Base-by-base conservation (phyloP, 1,139 yeast species). In the Diutina neorugosa region DNA sequence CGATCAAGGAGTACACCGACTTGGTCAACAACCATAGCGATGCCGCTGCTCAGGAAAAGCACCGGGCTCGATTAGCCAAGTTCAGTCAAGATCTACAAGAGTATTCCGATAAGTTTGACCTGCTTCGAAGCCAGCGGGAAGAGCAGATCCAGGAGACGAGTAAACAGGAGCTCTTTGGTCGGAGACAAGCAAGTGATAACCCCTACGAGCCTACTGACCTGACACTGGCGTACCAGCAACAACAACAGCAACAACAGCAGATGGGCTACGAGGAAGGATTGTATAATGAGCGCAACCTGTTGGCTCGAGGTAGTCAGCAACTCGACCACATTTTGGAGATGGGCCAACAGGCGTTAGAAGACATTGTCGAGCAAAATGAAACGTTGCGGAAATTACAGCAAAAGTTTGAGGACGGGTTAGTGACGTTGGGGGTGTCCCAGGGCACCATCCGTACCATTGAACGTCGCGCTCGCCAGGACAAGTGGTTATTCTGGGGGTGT, bases 251-350 rank as follows among this genome's bases (percentile, higher is more conserved):
- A 53, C 62, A 58, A 34, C 62, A 57, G 42, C 65, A 60, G 46
- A 59, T 80, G 62, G 68, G 76, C 44, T 73, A 81, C 64, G 79
- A 74, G 57, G 86, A 86, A 55, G 95, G 95, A 0, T 69, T 88
- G 54, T 71, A 78, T 56, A 78, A 82, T 57, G 97, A 90, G 63
- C 76, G 76, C 44, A 78, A 78, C 54, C 77, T 85, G 8, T 71
- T 93, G 54, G 76, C 78, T 27, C 72, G 88, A 55, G 90, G 96
- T 0, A 82, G 86, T 40, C 83, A 82, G 55, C 96, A 88, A 63
- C 70, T 93, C 58, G 98, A 93, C 64, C 90, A 87, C 59, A 89
- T 93, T 52, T 68, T 93, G 53, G 97, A 88, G 62, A 85, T 89
- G 82, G 98, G 97, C 1, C 82, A 86, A 57, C 79, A 80, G 54